Evolutionary conservation across 2,329 filamentous ascomycete genomes (phyloP), one percentile per base, ranked within the genome.

Genomic region (Aureobasidium sp.): DNA sequence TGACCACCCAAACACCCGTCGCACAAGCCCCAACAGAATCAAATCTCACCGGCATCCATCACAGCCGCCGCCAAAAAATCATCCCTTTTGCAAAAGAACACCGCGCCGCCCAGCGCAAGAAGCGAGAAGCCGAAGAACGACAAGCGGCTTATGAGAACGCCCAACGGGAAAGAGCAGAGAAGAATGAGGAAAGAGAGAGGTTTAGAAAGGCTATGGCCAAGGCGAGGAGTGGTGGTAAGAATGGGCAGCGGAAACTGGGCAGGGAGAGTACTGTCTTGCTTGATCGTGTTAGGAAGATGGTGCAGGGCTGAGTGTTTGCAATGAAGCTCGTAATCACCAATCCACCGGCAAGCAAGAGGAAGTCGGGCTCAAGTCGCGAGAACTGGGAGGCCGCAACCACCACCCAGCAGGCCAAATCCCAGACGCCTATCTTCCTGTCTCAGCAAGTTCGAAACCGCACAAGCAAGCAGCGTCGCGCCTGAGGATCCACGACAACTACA

Each of bases 221-320:
- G 64, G 81, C 81, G 6, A 73, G 74, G 61, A 74, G 73, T 30
- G 81, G 80, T 11, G 81, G 84, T 30, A 67, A 75, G 61, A 80
- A 85, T 66, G 88, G 88, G 10, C 84, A 86, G 71, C 79, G 85
- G 68, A 90, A 88, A 71, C 68, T 95, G 42, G 90, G 90, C 1
- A 78, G 88, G 56, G 89, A 95, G 74, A 90, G 89, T 62, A 79
- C 78, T 29, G 76, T 91, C 32, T 62, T 95, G 61, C 71, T 95
- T 53, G 85, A 89, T 63, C 88, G 84, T 70, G 85, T 91, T 29
- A 84, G 85, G 74, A 83, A 76, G 65, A 74, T 94, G 68, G 79
- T 93, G 6, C 42, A 47, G 25, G 32, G 29, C 21, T 32, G 14
- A 16, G 7, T 29, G 27, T 2, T 29, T 12, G 27, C 27, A 29